A percentile compares a stretch with the other conserved stretches of the same genome.
These are phyloP conservation scores for Clavariopsis aquatica DNA, from an alignment of 495 filamentous ascomycete genomes.

Conservation along the genomic window DNA sequence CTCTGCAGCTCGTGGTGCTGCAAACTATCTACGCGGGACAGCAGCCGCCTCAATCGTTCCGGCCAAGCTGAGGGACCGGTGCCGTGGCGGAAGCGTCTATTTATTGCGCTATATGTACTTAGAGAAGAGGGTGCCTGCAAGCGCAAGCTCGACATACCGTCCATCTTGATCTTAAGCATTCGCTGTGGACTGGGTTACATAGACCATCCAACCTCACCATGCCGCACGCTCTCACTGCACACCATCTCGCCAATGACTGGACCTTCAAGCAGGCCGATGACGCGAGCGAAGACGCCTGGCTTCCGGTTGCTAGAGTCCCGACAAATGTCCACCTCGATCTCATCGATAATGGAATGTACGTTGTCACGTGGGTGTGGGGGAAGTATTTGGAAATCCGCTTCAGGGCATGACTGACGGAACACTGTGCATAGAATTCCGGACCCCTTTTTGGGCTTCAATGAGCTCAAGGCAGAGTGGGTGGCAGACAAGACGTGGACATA, in stretches of 20 bases:
- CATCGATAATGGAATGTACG: conserved; percentile 44
- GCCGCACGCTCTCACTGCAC: conserved; percentile 34
- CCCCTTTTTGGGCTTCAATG: conserved; percentile 46
- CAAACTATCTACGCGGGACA: conserved; percentile 35
- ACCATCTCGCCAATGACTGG: conserved; percentile 42
- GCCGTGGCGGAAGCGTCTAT: conserved; percentile 22
- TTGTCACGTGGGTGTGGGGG: conserved; percentile 22
- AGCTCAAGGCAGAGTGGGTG: conserved; percentile 45
- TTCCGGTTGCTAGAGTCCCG: conserved; percentile 42
- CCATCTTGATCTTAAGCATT: background rate
- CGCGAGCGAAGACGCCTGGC: conserved; percentile 36
- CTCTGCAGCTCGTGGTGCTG: conserved; percentile 29
- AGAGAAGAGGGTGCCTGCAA: conserved; percentile 15
- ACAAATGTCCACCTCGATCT: conserved; percentile 48
- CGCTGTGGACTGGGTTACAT: background rate
- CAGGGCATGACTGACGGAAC: conserved; percentile 23
- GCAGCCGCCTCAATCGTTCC: conserved; percentile 33
- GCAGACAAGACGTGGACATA: conserved; percentile 45
- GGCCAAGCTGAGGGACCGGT: conserved; percentile 26
- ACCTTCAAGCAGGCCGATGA: conserved; percentile 43
- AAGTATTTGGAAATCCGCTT: conserved; percentile 22
- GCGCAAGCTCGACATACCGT: background rate
- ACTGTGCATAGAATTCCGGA: conserved; percentile 42
- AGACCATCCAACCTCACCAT: conserved; percentile 17
- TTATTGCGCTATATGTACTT: conserved; percentile 38